A percentile compares a stretch with the other conserved stretches of the same genome.
These are phyloP conservation scores for Scolecobasidium constrictum DNA, from an alignment of 2,329 filamentous ascomycete genomes.

Conservation along the genomic window DNA sequence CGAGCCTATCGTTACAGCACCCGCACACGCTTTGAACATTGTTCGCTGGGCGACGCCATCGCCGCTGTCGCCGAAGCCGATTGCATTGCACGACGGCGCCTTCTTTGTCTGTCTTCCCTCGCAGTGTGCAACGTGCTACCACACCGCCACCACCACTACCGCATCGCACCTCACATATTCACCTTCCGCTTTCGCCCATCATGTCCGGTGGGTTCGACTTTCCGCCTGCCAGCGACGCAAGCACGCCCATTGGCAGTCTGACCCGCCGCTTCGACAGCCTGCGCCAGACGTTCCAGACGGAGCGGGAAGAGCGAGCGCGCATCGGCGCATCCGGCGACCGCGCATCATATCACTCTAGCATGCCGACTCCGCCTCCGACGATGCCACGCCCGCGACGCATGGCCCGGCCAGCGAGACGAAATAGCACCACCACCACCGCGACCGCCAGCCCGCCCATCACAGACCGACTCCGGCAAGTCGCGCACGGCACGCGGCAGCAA, in stretches of 20 bases:
- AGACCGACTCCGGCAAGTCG: neutral
- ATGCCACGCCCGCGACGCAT: neutral
- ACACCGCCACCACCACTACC: too few relatives aligned
- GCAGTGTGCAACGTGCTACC: too few relatives aligned
- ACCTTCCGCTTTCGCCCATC: too few relatives aligned
- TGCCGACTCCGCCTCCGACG: neutral
- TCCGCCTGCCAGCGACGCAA: slow-evolving; percentile 29
- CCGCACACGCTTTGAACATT: too few relatives aligned
- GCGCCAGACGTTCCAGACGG: slow-evolving; percentile 10
- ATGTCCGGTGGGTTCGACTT: slow-evolving; percentile 32
- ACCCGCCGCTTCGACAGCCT: slow-evolving; percentile 8
- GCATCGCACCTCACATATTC: too few relatives aligned
- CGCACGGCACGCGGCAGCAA: neutral
- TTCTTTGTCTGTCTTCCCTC: too few relatives aligned
- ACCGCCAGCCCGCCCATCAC: neutral
- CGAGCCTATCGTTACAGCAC: too few relatives aligned
- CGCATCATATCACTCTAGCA: neutral
- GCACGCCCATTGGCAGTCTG: neutral
- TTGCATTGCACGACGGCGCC: too few relatives aligned
- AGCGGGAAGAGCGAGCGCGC: neutral
- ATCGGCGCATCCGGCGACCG: too few relatives aligned
- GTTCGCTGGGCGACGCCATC: too few relatives aligned
- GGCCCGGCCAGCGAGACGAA: neutral
- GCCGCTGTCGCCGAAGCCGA: too few relatives aligned
- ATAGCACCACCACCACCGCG: neutral